Evolutionary conservation across 2,329 filamentous ascomycete genomes (phyloP), one percentile per base, ranked within the genome.

Genomic region (Ascochyta viciae-villosae): DNA sequence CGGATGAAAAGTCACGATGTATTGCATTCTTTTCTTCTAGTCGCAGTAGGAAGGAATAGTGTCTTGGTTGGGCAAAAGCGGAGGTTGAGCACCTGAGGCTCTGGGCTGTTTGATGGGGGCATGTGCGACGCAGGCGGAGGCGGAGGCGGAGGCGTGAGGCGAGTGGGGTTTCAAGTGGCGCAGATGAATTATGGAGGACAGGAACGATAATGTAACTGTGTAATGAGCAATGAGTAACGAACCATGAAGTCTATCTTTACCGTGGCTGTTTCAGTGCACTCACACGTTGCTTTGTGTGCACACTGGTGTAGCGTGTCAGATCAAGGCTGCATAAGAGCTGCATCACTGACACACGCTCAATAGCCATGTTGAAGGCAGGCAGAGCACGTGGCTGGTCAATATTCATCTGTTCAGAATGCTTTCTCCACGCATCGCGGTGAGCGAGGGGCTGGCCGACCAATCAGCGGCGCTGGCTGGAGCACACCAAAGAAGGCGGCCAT

Each of bases 121-220:
- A 38, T 10, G 42, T 43, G 42, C 47, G 42, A 47, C 42, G 9
- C 19, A 3, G 12, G 42, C 31, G 29, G 33, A 39, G 39, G 34
- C 22, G 29, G 19, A 19, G 19, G 19, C 19, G 19, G 19, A 26
- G 24, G 24, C 24, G 24, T 47, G 47, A 41, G 24, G 47, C 53
- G 46, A 33, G 15, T 43, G 26, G 33, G 37, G 53, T 56, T 56
- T 56, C 53, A 42, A 27, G 42, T 42, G 48, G 53, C 42, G 47
- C 38, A 43, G 43, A 50, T 33, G 13, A 24, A 31, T 12, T 23
- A 24, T 26, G 24, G 24, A 26, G 24, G 24, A 6, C 6, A 26
- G 19, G 3, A 19, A 19, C 2, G 19, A 19, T 19, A 19, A 3
- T 2, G 19, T 31, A 31, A 13, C 29, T 31, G 29, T 31, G 29